Conservation (phyloP, 257 asterid species). For the Coffea canephora region DNA sequence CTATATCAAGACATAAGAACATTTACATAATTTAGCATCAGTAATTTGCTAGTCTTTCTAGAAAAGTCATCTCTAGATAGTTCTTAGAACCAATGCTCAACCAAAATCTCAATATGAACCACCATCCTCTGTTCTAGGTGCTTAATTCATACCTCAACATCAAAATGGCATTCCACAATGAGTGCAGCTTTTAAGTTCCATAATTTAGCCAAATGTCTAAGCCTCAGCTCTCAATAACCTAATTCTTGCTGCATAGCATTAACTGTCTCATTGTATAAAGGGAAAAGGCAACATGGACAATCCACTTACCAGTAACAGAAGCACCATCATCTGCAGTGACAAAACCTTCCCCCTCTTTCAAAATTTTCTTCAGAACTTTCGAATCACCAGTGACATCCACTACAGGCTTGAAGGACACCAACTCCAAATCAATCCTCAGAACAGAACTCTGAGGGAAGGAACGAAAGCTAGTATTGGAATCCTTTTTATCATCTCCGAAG, state of each 20-base stretch:
- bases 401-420: slow-evolving; percentile 55
- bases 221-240: background rate
- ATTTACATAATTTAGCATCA: background rate
- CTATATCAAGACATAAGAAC: background rate
- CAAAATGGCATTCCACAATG: no score
- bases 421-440: slow-evolving; percentile 45
- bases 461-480: slow-evolving; percentile 30
- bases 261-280: background rate
- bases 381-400: slow-evolving; percentile 55
- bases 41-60: background rate
- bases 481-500: slow-evolving; percentile 37
- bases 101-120: no score
- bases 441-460: slow-evolving; percentile 40
- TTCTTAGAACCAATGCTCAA: no score
- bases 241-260: background rate
- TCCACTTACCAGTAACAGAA: slow-evolving; percentile 56
- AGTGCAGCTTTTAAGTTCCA: background rate
- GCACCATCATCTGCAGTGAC: slow-evolving; percentile 65
- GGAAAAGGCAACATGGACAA: background rate
- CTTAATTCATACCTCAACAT: no score
- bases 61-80: no score
- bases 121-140: no score
- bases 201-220: background rate
- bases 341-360: slow-evolving; percentile 62
- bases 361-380: slow-evolving; percentile 58